Evolutionary conservation across 768 basidiomycete species (phyloP), one percentile per base, ranked within the genome.

Genomic region (Tricholoma sp.): DNA sequence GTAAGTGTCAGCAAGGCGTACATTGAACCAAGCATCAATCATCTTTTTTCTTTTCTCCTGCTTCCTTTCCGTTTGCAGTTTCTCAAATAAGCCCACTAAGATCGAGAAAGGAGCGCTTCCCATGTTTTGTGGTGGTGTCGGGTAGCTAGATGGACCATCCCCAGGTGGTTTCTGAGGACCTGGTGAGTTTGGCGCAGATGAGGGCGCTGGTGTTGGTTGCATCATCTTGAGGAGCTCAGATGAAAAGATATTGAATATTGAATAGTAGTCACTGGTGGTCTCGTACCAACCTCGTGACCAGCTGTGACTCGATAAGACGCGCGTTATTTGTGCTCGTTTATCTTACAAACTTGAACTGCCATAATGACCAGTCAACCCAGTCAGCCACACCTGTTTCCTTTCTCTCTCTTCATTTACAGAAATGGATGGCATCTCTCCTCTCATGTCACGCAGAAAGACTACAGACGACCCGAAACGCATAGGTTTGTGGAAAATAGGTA

Each of bases 401-500:
- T 43, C 57, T 54, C 54, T 45, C 39, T 19, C 51, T 45, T 22
- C 27, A 10, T 16, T 24, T 3, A 19, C 57, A 31, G 59, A 39
- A 54, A 77, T 76, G 74, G 61, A 70, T 52, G 56, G 61, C 37
- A 50, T 46, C 35, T 64, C 67, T 27, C 52, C 60, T 39, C 64
- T 68, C 32, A 59, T 67, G 27, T 63, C 68, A 39, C 67, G 67
- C 34, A 66, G 63, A 45, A 66, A 59, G 18, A 52, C 58, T 16
- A 55, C 59, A 27, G 72, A 73, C 24, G 84, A 84, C 55, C 85
- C 84, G 22, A 84, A 82, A 72, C 81, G 79, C 73, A 87, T 92
- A 61, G 91, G 91, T 8, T 72, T 83, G 56, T 93, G 91, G 91
- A 89, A 89, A 68, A 79, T 92, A 43, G 91, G 91, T 47, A 79